Evolutionary conservation across 805 yeast species (phyloP), one percentile per base, ranked within the genome.

Genomic region (Ogataea populi-albae): DNA sequence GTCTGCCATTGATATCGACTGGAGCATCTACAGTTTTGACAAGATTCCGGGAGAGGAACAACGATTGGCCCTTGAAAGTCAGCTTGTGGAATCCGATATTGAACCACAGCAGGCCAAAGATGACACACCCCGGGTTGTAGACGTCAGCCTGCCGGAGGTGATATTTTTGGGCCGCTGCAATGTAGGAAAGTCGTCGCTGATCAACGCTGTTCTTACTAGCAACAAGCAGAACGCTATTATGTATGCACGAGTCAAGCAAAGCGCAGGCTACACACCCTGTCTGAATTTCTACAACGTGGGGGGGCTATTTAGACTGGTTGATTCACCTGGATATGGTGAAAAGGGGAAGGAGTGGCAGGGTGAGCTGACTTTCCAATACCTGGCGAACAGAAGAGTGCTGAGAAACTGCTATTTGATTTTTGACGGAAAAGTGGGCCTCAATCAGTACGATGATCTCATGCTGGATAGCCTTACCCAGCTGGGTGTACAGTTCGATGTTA

Each of bases 281-380:
- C 61, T 88, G 52, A 85, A 84, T 52, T 79, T 86, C 45, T 88
- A 71, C 61, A 82, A 78, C 39, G 60, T 84, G 9, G 83, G 83
- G 3, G 73, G 75, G 32, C 64, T 70, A 37, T 64, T 89, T 28
- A 65, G 86, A 41, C 50, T 89, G 3, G 75, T 87, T 2, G 98
- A 89, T 54, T 73, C 87, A 17, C 98, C 98, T 1, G 98, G 98
- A 0, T 89, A 89, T 56, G 98, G 98, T 2, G 70, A 62, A 25
- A 76, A 71, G 42, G 88, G 94, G 12, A 71, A 69, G 11, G 53
- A 50, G 6, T 61, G 66, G 46, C 96, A 89, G 54, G 97, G 96
- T 2, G 62, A 73, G 26, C 68, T 79, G 19, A 82, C 83, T 1
- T 52, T 77, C 49, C 75, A 77, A 23, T 88, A 86, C 51, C 57